Conservation (phyloP, 176 grass and related monocot genomes). For the Tillandsia fasciculata region DNA sequence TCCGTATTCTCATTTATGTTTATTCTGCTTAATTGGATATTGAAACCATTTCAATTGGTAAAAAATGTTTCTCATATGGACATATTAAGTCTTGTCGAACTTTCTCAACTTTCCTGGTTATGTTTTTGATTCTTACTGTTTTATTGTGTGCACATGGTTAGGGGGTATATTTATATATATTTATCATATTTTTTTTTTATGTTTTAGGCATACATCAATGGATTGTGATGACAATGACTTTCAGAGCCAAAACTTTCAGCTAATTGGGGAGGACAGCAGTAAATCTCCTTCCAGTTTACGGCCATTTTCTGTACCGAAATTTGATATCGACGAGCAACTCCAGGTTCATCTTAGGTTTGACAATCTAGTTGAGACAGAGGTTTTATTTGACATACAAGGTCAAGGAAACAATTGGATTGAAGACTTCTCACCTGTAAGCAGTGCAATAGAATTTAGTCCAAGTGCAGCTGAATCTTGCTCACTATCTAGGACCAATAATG, state of each 20-base stretch:
- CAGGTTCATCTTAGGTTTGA: slow-evolving; percentile 71
- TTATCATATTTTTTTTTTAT: slow-evolving; percentile 4
- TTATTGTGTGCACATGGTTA: neutral
- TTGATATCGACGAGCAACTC: slow-evolving; percentile 84
- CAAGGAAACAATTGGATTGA: slow-evolving; percentile 76
- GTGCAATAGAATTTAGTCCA: slow-evolving; percentile 49
- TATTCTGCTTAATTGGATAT: no score
- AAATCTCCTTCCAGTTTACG: slow-evolving; percentile 64
- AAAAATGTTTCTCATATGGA: no score
- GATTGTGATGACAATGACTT: slow-evolving; percentile 92
- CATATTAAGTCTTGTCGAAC: no score
- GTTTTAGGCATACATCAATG: slow-evolving; percentile 76
- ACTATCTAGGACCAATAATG: slow-evolving; percentile 56
- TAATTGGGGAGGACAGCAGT: slow-evolving; percentile 56
- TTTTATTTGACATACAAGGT: slow-evolving; percentile 56
- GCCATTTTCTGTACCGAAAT: slow-evolving; percentile 65
- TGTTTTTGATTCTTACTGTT: no score
- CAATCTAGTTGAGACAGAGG: slow-evolving; percentile 60
- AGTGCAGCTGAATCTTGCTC: slow-evolving; percentile 52
- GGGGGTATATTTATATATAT: neutral
- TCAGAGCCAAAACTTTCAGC: slow-evolving; percentile 75
- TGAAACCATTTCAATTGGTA: no score
- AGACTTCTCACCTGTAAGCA: slow-evolving; percentile 63
- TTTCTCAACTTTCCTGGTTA: no score
- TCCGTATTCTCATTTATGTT: no score